These are phyloP conservation scores for Phytophthora chlamydospora DNA, from an alignment of 352 stramenopile genomes.

Conservation along the genomic window DNA sequence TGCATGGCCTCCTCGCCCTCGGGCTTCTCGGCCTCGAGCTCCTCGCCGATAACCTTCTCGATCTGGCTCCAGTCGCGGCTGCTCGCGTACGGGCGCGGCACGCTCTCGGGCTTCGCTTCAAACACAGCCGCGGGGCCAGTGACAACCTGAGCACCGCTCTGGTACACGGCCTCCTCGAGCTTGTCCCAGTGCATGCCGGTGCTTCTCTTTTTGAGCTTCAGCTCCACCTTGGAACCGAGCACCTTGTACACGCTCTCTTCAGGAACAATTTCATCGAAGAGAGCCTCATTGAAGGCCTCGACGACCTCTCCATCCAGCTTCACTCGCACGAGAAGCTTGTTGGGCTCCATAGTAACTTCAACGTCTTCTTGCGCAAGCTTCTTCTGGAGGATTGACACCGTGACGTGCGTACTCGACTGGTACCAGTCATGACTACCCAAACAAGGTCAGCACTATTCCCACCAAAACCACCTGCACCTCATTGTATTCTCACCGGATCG, in stretches of 20 bases:
- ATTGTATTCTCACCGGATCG: conserved; percentile 36
- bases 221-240: conserved; percentile 76
- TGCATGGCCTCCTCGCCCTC: conserved; percentile 93
- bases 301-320: conserved; percentile 56
- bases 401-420: conserved; percentile 82
- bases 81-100: conserved; percentile 80
- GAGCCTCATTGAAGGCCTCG: conserved; percentile 63
- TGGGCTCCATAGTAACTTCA: conserved; percentile 55
- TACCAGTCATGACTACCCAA: conserved; percentile 85
- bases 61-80: conserved; percentile 90
- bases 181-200: conserved; percentile 71
- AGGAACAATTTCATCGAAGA: conserved; percentile 78
- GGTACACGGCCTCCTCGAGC: conserved; percentile 63
- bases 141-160: conserved; percentile 50
- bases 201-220: conserved; percentile 82
- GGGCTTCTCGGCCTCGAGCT: conserved; percentile 88
- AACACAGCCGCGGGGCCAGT: conserved; percentile 66
- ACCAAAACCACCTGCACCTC: neutral
- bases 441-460: conserved; percentile 6
- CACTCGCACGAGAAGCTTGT: conserved; percentile 57
- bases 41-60: conserved; percentile 77
- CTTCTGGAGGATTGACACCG: conserved; percentile 86
- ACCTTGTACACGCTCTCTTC: conserved; percentile 67
- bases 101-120: conserved; percentile 55
- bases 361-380: conserved; percentile 73